Conservation (phyloP, 345 rosid species). For the Eucalyptus victrix region DNA sequence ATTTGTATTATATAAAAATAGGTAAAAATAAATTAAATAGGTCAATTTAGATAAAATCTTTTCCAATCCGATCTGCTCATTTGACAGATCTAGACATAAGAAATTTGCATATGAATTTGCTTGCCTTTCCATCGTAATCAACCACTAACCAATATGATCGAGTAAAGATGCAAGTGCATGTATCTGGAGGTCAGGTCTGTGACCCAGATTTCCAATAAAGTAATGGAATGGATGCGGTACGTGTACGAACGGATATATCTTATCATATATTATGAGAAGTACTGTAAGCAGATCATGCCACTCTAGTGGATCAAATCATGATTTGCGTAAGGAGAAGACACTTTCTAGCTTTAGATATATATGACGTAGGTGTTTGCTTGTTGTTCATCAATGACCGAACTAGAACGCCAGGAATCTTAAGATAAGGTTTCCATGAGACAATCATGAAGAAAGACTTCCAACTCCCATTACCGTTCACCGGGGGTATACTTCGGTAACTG, state of each 20-base stretch:
- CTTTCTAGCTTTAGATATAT: neutral
- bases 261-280: neutral
- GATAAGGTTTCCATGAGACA: neutral
- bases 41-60: no score
- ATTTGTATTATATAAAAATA: no score
- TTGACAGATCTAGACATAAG: accelerated
- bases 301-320: neutral
- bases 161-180: neutral
- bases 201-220: neutral
- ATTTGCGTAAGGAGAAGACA: neutral
- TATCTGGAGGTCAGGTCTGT: neutral
- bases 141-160: neutral
- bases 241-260: no score
- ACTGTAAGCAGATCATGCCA: neutral
- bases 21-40: no score
- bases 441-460: neutral
- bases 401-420: neutral
- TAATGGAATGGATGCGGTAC: neutral
- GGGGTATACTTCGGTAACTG: neutral
- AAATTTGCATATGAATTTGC: neutral
- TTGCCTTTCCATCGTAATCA: neutral
- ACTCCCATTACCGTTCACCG: neutral
- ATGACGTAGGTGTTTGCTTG: neutral
- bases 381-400: neutral
- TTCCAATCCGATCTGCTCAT: accelerated